phyloP scores from a whole-genome alignment of 345 rosid species.

The Eucalyptus decipiens region DNA sequence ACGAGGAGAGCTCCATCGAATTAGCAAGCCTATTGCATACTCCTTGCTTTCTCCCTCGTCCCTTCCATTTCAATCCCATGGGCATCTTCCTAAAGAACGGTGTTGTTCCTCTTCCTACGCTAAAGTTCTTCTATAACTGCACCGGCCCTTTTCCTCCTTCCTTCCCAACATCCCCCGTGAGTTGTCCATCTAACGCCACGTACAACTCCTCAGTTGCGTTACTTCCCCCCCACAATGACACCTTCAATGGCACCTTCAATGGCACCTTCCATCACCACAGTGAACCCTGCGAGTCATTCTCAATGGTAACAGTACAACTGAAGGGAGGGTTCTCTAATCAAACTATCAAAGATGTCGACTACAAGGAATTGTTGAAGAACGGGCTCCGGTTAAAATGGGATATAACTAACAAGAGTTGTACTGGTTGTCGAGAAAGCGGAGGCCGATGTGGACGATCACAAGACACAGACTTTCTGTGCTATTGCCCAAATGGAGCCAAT shows the following conservation, averaged over 20 bases:
- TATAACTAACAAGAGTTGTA: neutral
- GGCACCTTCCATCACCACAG: fast-evolving
- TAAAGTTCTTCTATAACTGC: neutral
- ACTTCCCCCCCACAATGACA: neutral
- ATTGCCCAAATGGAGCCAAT: slow-evolving; percentile 5
- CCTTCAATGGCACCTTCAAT: too few relatives aligned
- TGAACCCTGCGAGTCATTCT: fast-evolving
- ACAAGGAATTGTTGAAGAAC: neutral
- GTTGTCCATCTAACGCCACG: neutral
- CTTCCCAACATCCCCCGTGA: neutral
- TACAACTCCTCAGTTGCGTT: neutral
- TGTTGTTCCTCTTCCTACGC: neutral
- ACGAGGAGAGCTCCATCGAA: neutral
- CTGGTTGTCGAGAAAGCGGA: neutral
- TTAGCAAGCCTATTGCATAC: neutral
- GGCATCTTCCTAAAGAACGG: fast-evolving
- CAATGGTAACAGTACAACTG: neutral
- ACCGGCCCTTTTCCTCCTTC: fast-evolving
- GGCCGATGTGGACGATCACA: slow-evolving; percentile 13
- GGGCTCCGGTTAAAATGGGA: slow-evolving; percentile 4
- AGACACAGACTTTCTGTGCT: neutral
- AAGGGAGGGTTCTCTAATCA: neutral
- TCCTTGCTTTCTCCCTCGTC: neutral
- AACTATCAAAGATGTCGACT: neutral
- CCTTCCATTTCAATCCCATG: fast-evolving